Evolutionary conservation across 306 rosid genomes (phyloP).

Genomic region (Vigna trinervia): DNA sequence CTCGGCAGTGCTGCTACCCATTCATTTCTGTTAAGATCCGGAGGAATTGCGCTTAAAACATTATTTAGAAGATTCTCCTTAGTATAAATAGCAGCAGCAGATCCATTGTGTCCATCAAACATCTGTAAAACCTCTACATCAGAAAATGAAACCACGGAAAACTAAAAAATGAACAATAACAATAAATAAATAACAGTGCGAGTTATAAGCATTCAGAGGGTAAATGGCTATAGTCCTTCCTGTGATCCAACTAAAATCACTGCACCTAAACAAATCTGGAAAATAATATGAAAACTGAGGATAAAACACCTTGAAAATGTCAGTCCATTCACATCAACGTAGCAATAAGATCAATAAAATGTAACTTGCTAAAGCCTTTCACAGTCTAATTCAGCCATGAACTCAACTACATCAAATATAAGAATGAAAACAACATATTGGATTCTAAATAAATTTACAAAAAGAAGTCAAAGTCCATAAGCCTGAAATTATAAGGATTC

Average conservation of each 20-base stretch:
- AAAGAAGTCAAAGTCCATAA: conserved; percentile 27
- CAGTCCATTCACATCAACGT: conserved; percentile 26
- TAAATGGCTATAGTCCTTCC: conserved; percentile 13
- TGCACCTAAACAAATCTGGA: neutral
- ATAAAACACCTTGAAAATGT: neutral
- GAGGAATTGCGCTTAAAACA: conserved; percentile 78
- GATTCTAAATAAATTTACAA: conserved; percentile 12
- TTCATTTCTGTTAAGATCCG: conserved; percentile 93
- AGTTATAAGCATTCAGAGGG: conserved; percentile 17
- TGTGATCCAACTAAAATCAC: conserved; percentile 20
- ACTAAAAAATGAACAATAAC: neutral
- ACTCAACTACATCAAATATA: conserved; percentile 29
- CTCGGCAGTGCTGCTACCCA: conserved; percentile 96
- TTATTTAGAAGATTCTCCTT: conserved; percentile 93
- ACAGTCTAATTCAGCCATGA: conserved; percentile 17
- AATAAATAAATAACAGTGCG: neutral
- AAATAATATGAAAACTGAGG: conserved; percentile 4
- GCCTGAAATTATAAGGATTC: conserved; percentile 21
- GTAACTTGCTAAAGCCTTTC: conserved; percentile 22
- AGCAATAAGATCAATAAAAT: conserved; percentile 8
- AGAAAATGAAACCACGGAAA: conserved; percentile 45
- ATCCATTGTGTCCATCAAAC: conserved; percentile 98
- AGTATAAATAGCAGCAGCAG: conserved; percentile 95
- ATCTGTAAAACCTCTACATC: conserved; percentile 64
- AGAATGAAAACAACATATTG: conserved; percentile 22